Base-by-base conservation (phyloP, 75 land plant species). In the Selaginella moellendorffii region DNA sequence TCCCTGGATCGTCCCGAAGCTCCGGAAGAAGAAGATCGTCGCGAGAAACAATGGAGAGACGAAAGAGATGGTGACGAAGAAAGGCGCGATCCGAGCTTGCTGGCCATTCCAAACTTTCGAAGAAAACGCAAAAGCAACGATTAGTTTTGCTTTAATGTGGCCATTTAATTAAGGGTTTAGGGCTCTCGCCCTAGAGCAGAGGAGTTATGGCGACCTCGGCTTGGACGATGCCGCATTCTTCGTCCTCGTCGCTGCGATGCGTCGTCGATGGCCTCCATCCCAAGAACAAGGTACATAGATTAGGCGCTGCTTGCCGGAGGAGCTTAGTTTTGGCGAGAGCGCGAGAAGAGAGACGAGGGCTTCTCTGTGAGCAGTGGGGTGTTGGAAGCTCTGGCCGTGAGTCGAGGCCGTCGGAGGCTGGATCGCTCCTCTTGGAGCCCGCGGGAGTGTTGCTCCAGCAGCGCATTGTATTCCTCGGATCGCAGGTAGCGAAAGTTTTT, bases 391-490 rank as follows among this genome's bases (percentile, higher is more conserved):
- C 46, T 36, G 46, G 10, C 5, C 46, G 10, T 14, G 46, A 36
- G 5, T 5, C 46, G 14, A 36, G 14, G 5, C 46, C 46, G 5
- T 5, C 14, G 46, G 46, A 36, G 5, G 46, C 46, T 36, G 10
- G 10, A 5, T 5, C 46, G 5, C 10, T 14, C 5, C 14, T 36
- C 10, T 70, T 92, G 1, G 95, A 92, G 54, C 74, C 87, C 10
- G 74, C 79, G 66, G 81, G 78, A 54, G 82, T 88, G 86, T 72
- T 88, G 21, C 83, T 88, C 31, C 67, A 81, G 54, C 95, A 92
- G 76, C 62, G 97, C 25, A 81, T 92, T 27, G 56, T 92, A 71
- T 92, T 92, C 70, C 72, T 92, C 31, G 96, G 96, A 1, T 74
- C 86, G 17, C 86, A 88, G 86, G 97, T 92, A 30, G 46, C 14